Evolutionary conservation across 1,284 basidiomycete genomes (phyloP), one percentile per base, ranked within the genome.

Genomic region (Tremellales sp.): DNA sequence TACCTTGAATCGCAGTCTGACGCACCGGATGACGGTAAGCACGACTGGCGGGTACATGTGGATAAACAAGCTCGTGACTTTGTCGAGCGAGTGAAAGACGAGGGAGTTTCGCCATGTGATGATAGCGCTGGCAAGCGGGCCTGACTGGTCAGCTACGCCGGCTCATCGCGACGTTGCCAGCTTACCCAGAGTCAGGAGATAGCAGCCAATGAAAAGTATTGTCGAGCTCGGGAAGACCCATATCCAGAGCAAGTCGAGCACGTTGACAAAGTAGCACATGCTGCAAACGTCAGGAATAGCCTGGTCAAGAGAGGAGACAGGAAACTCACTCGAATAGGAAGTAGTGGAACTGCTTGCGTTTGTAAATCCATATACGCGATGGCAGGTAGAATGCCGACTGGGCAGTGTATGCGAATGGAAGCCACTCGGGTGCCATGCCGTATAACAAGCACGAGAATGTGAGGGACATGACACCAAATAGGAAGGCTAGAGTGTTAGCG

Each of bases 51-150:
- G 82, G 62, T 93, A 73, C 52, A 94, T 84, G 67, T 94, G 91
- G 39, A 94, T 82, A 75, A 91, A 94, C 17, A 94, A 73, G 11
- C 87, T 89, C 4, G 87, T 93, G 64, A 93, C 87, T 70, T 94
- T 94, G 70, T 97, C 92, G 49, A 83, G 80, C 61, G 92, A 90
- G 67, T 96, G 92, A 75, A 96, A 96, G 5, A 96, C 92, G n/a
- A 93, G 81, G 25, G 72, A 90, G 67, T 97, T 97, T 53, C 93
- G 80, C 92, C 92, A 97, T 3, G 93, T 96, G 59, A 94, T 89
- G 40, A 97, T 89, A 0, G 90, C 89, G 56, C 87, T 90, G 0
- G 89, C 93, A 29, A 97, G 80, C 0, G 88, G 84, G 0, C 92
- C 78, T 77, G 54, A 6, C 22, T 12, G n/a, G 21, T 40, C 19